Conservation (phyloP, 2,329 filamentous ascomycete species). For the Cladosporium sp. region DNA sequence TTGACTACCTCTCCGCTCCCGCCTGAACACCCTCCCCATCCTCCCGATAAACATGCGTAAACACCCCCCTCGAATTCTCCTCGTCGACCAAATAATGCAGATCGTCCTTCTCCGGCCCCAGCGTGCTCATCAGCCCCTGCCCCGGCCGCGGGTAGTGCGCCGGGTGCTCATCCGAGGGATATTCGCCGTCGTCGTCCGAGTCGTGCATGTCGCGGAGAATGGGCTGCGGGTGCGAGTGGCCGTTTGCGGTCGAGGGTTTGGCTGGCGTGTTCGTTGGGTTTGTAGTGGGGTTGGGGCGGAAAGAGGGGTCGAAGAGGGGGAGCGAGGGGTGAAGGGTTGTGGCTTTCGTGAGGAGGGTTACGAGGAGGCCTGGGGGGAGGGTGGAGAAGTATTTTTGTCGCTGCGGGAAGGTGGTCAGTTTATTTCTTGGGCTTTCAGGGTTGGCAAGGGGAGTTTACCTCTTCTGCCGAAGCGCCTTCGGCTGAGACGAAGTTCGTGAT, state of each 20-base stretch:
- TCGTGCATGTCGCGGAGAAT: constrained; percentile 28
- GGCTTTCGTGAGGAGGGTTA: constrained; percentile 58
- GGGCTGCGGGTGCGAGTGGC: constrained; percentile 15
- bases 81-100: constrained; percentile 58
- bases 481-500: constrained; percentile 35
- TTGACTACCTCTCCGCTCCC: too few species aligned
- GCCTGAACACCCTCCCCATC: constrained; percentile 5
- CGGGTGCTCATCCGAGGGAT: constrained; percentile 45
- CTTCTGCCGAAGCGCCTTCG: constrained; percentile 34
- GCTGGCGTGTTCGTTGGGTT: neutral
- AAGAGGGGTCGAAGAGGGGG: constrained; percentile 52
- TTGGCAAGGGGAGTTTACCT: constrained; percentile 26
- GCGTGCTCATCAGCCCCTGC: constrained; percentile 48
- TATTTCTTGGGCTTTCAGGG: neutral
- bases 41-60: constrained; percentile 43
- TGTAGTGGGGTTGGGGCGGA: constrained; percentile 4
- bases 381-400: constrained; percentile 50
- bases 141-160: constrained; percentile 58
- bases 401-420: constrained; percentile 15
- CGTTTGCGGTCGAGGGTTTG: constrained; percentile 29
- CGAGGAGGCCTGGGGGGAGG: constrained; percentile 55
- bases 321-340: constrained; percentile 58
- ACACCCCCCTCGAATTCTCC: constrained; percentile 45
- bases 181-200: constrained; percentile 48
- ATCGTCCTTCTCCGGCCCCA: constrained; percentile 54